Percentiles rank a stretch among this genome's conserved stretches.
These are phyloP conservation scores for Scutellaria baicalensis DNA, from an alignment of 257 asterid genomes.

Conservation along the genomic window DNA sequence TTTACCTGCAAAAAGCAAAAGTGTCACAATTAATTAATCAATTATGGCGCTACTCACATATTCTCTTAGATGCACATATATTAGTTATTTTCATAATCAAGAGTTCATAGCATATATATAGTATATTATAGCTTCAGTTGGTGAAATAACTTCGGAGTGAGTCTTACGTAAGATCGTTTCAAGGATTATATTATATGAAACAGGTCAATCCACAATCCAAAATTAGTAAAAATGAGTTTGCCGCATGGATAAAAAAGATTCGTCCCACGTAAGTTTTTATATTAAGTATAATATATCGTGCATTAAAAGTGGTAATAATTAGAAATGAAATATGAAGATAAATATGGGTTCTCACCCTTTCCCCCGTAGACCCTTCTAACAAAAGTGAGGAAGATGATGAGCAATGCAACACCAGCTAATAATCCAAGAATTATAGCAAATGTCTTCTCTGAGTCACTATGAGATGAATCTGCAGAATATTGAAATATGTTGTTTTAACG, in stretches of 20 bases:
- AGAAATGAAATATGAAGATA: neutral
- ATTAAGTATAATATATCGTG: no score
- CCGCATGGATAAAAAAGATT: no score
- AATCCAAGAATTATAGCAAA: constrained; percentile 80
- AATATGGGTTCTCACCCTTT: constrained; percentile 30
- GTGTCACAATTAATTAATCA: constrained; percentile 7
- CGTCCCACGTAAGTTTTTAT: no score
- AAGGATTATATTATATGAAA: no score
- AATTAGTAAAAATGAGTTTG: no score
- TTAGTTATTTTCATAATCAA: neutral
- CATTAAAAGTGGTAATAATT: neutral
- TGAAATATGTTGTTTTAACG: no score
- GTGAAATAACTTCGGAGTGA: no score
- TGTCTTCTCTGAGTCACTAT: constrained; percentile 71
- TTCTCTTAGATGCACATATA: neutral
- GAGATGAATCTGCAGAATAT: constrained; percentile 28
- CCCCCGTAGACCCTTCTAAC: constrained; percentile 48
- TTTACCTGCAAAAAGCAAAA: constrained; percentile 59
- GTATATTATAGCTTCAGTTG: no score
- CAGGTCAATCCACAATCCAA: no score
- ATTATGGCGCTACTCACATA: neutral
- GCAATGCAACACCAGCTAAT: constrained; percentile 70
- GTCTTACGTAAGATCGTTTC: no score
- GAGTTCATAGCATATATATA: no score
- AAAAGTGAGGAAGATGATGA: constrained; percentile 77